phyloP scores from a whole-genome alignment of 306 rosid species.

The Lagenaria siceraria region DNA sequence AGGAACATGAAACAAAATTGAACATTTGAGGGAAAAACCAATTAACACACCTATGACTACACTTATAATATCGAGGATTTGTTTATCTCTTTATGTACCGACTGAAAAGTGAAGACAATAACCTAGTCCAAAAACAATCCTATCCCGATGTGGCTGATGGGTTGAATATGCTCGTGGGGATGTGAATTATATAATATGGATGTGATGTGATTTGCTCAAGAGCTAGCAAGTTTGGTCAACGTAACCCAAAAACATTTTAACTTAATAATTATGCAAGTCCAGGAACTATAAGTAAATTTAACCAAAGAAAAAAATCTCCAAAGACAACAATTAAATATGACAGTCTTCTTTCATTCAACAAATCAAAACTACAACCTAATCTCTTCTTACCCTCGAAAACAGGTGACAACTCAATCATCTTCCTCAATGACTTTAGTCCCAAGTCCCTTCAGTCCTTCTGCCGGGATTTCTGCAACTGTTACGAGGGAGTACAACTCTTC shows the following conservation, averaged over 20 bases:
- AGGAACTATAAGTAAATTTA: neutral
- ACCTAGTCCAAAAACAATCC: no score
- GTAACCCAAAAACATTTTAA: neutral
- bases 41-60: no score
- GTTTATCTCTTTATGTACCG: no score
- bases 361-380: neutral
- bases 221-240: neutral
- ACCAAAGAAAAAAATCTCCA: neutral
- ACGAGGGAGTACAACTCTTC: conserved; percentile 24
- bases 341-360: conserved; percentile 2
- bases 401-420: conserved; percentile 16
- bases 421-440: conserved; percentile 22
- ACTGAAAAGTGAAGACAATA: no score
- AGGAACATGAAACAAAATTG: no score
- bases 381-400: neutral
- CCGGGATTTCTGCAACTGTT: conserved; percentile 15
- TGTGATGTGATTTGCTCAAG: neutral
- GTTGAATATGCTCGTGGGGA: no score
- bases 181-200: neutral
- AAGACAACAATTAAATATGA: neutral
- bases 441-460: conserved; percentile 22
- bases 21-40: no score
- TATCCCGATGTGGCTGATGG: no score
- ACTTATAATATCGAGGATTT: no score
- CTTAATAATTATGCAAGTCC: neutral